These are phyloP conservation scores for Leishmania gerbilli DNA, from an alignment of 208 protist genomes.

Conservation along the genomic window DNA sequence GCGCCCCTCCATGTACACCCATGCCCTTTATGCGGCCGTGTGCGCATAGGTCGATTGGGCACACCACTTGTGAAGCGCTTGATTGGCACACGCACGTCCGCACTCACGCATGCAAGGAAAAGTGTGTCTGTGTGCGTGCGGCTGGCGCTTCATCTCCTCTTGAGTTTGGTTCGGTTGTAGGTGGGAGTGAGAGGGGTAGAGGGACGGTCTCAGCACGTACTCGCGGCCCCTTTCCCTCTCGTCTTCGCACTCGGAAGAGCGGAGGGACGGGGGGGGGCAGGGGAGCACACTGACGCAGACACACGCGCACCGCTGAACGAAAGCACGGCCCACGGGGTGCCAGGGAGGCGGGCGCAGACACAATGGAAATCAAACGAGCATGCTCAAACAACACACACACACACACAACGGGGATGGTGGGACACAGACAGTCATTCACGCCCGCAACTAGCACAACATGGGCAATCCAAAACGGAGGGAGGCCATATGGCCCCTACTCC, in stretches of 20 bases:
- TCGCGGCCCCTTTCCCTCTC: no score
- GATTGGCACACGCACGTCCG: neutral
- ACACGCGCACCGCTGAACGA: neutral
- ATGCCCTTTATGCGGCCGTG: neutral
- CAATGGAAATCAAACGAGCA: constrained; percentile 4
- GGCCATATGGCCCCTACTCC: neutral
- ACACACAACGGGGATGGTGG: neutral
- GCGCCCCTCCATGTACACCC: neutral
- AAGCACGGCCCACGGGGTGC: neutral
- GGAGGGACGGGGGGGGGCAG: neutral
- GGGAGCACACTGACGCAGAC: neutral
- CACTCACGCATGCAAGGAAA: neutral
- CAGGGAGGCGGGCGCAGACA: neutral
- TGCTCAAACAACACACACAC: constrained; percentile 6
- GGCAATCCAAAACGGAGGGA: no score
- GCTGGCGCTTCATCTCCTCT: neutral
- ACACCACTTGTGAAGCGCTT: no score
- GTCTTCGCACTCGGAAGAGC: neutral
- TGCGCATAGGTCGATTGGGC: no score
- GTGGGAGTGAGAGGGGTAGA: neutral
- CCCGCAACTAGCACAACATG: neutral
- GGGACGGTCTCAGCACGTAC: neutral
- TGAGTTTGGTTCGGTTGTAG: neutral
- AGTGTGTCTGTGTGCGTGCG: neutral
- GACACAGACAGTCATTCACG: neutral